phyloP scores from a whole-genome alignment of 495 filamentous ascomycete species.

The Neurospora tetrasperma region DNA sequence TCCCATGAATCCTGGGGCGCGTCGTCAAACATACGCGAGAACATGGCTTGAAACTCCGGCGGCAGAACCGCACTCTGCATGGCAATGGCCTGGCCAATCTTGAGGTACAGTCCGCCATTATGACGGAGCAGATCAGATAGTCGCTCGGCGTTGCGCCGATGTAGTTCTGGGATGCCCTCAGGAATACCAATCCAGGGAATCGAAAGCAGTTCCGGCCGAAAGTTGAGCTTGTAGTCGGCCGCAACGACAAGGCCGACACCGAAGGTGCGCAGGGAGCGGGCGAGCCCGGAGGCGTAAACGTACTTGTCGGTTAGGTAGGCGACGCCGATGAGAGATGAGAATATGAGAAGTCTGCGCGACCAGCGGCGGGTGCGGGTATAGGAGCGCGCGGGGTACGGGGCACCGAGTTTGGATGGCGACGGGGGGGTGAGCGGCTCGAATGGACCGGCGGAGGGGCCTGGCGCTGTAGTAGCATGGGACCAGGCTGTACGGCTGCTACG shows the following conservation, averaged over 20 bases:
- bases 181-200: conserved; percentile 38
- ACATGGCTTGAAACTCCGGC: conserved; percentile 91
- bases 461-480: not conserved
- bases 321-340: conserved; percentile 47
- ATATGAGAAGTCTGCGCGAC: conserved; percentile 58
- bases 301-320: conserved; percentile 58
- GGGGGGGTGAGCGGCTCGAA: conserved; percentile 74
- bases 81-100: conserved; percentile 95
- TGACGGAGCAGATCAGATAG: conserved; percentile 65
- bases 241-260: conserved; percentile 69
- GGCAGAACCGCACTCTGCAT: conserved; percentile 95
- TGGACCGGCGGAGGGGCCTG: conserved; percentile 8
- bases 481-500: conserved; percentile 7
- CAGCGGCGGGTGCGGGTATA: conserved; percentile 63
- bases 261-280: conserved; percentile 75
- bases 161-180: conserved; percentile 58
- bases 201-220: conserved; percentile 65
- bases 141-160: conserved; percentile 71
- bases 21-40: conserved; percentile 93
- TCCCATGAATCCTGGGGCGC: conserved; percentile 89
- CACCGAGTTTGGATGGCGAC: conserved; percentile 67
- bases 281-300: conserved; percentile 66
- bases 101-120: conserved; percentile 92
- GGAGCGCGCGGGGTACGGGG: conserved; percentile 53
- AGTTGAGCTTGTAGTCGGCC: conserved; percentile 93